Conservation (phyloP, 2,329 filamentous ascomycete species). For the Arthroderma sp. region DNA sequence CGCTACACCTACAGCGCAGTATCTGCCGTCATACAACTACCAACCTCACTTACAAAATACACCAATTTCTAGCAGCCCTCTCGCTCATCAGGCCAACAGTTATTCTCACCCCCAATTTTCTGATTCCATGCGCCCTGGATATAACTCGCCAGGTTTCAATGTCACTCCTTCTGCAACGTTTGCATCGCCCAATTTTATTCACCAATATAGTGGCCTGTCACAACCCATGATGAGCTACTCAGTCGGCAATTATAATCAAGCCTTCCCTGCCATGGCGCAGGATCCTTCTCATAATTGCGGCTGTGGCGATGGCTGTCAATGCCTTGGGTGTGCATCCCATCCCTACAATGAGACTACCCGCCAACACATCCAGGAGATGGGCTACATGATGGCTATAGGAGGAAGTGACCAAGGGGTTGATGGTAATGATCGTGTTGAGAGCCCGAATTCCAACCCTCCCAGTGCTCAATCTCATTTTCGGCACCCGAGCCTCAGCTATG, state of each 20-base stretch:
- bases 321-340: constrained; percentile 33
- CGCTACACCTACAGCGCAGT: too few species aligned
- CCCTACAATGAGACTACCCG: constrained; percentile 35
- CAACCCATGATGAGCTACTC: too few species aligned
- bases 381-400: constrained; percentile 26
- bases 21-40: too few species aligned
- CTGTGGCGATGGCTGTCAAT: constrained; percentile 34
- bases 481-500: not conserved
- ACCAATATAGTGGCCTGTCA: too few species aligned
- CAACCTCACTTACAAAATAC: too few species aligned
- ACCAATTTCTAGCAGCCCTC: too few species aligned
- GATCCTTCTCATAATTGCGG: constrained; percentile 24
- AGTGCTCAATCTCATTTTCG: constrained; percentile 8
- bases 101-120: too few species aligned
- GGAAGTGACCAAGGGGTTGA: constrained; percentile 14
- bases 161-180: too few species aligned
- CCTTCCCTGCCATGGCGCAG: not conserved
- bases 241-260: not conserved
- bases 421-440: constrained; percentile 12
- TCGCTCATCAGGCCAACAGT: too few species aligned
- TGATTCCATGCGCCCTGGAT: too few species aligned
- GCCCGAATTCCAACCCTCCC: constrained; percentile 13
- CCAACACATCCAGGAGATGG: constrained; percentile 35
- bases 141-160: too few species aligned
- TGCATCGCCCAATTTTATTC: too few species aligned